Evolutionary conservation across 2,329 filamentous ascomycete genomes (phyloP).

Genomic region (Aspergillus intermedius): DNA sequence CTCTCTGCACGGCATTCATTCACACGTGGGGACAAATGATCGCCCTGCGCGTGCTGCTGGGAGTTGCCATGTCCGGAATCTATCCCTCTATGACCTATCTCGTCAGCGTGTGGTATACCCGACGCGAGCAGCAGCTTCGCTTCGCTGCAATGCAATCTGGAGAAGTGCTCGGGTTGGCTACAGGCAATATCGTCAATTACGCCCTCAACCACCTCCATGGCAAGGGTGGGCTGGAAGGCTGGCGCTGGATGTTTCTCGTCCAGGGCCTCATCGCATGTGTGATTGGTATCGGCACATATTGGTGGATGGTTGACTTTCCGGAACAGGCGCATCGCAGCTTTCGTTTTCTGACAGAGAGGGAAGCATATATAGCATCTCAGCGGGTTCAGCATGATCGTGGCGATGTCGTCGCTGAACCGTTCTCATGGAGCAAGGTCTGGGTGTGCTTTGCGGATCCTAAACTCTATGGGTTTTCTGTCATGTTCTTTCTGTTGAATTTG

Average conservation of each 20-base stretch:
- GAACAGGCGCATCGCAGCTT: conserved; percentile 54
- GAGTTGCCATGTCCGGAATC: conserved; percentile 52
- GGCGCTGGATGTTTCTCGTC: conserved; percentile 65
- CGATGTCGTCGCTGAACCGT: conserved; percentile 52
- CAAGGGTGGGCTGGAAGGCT: conserved; percentile 51
- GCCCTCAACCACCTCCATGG: conserved; percentile 60
- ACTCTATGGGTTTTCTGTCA: conserved; percentile 57
- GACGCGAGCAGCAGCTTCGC: conserved; percentile 59
- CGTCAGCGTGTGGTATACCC: conserved; percentile 54
- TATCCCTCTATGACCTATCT: conserved; percentile 41
- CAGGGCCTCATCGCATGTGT: conserved; percentile 57
- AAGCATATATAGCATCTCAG: conserved; percentile 50
- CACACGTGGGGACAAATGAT: conserved; percentile 65
- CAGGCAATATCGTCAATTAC: conserved; percentile 62
- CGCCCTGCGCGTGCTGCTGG: conserved; percentile 57
- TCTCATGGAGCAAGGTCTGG: conserved; percentile 51
- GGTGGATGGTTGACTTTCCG: conserved; percentile 66
- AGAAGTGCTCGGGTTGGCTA: conserved; percentile 59
- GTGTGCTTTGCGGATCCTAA: conserved; percentile 54
- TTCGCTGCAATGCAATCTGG: conserved; percentile 60
- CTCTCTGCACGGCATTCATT: conserved; percentile 62
- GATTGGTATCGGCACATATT: conserved; percentile 56
- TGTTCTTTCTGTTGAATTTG: conserved; percentile 62
- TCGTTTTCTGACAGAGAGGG: conserved; percentile 51
- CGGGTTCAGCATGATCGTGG: conserved; percentile 57